Base-by-base conservation (phyloP, 371 early-diverging fungal genomes). In the Sanchytrium tribonematis region DNA sequence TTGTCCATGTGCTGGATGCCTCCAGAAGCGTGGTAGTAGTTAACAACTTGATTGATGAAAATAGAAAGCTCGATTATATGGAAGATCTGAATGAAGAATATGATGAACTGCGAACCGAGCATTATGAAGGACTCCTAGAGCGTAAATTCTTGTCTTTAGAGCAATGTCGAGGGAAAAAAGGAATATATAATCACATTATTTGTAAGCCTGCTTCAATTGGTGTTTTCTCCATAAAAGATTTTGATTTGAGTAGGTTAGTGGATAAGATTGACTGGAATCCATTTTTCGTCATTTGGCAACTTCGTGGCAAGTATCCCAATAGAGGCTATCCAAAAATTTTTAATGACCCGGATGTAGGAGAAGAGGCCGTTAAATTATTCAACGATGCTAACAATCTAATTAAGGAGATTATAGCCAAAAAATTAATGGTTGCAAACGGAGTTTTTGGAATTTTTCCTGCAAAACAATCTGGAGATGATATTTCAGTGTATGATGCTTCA, bases 291-390 rank as follows among this genome's bases (percentile, higher is more conserved):
- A 88, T 88, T 28, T 93, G 91, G 87, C 92, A 91, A 77, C 81
- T 93, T 28, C 83, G 92, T 30, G 92, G 93, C 69, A 86, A 87
- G 70, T 93, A 91, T 74, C 93, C 93, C 17, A 91, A 93, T 80
- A 85, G 91, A 71, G 92, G 93, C 1, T 93, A 83, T 75, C 93
- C 93, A 71, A 91, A 91, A 82, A 89, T 93, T 72, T 93, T 91
- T 77, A 86, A 90, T 70, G 93, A 93, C 73, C 86, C 88, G 69
- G 80, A 84, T 1, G 92, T 93, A 16, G 75, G 91, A 28, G 78
- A 81, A 1, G 93, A 93, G 77, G 93, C 93, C n/a, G 86, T 85
- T 75, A 85, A 85, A 72, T 76, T 93, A 31, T 88, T 84, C 75
- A 85, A 86, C 28, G 93, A 93, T 72, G 93, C 92, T 0, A 75